These are phyloP conservation scores for Sphenostylis stenocarpa DNA, from an alignment of 306 rosid genomes.

Conservation along the genomic window DNA sequence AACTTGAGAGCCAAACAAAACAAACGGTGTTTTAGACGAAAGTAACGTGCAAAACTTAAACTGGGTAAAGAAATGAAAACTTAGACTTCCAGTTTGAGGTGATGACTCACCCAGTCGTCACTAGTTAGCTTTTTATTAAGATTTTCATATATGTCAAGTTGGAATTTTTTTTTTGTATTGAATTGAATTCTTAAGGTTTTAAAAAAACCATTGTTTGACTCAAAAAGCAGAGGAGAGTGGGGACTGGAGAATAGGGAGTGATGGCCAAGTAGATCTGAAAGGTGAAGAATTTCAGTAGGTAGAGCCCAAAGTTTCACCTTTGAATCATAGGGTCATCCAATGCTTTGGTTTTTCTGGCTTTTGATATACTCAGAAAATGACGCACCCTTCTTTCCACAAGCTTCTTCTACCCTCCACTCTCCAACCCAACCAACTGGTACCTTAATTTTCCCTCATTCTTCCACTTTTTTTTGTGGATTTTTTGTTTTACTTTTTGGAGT, in stretches of 20 bases:
- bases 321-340: conserved; percentile 33
- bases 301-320: conserved; percentile 36
- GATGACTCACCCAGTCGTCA: conserved; percentile 53
- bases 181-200: conserved; percentile 33
- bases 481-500: conserved; percentile 4
- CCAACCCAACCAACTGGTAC: conserved; percentile 79
- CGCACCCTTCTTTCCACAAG: conserved; percentile 77
- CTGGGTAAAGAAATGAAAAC: not conserved
- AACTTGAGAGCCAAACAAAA: conserved; percentile 18
- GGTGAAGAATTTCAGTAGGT: conserved; percentile 13
- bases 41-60: conserved; percentile 18
- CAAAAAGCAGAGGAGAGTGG: conserved; percentile 46
- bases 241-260: conserved; percentile 22
- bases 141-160: conserved; percentile 50
- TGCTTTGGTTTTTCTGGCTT: conserved; percentile 31
- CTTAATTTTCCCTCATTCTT: conserved; percentile 26
- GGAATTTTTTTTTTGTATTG: conserved; percentile 8
- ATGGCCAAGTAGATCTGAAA: conserved; percentile 54
- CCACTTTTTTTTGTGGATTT: not conserved
- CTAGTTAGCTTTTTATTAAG: conserved; percentile 38
- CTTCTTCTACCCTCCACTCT: conserved; percentile 69
- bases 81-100: not conserved
- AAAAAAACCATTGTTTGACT: conserved; percentile 56
- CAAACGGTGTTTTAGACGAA: conserved; percentile 25
- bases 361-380: conserved; percentile 49